Percentiles rank a stretch among this genome's conserved stretches.
Evolutionary conservation across 2,329 filamentous ascomycete species (phyloP).

Genomic region (Colletotrichum plurivorum): DNA sequence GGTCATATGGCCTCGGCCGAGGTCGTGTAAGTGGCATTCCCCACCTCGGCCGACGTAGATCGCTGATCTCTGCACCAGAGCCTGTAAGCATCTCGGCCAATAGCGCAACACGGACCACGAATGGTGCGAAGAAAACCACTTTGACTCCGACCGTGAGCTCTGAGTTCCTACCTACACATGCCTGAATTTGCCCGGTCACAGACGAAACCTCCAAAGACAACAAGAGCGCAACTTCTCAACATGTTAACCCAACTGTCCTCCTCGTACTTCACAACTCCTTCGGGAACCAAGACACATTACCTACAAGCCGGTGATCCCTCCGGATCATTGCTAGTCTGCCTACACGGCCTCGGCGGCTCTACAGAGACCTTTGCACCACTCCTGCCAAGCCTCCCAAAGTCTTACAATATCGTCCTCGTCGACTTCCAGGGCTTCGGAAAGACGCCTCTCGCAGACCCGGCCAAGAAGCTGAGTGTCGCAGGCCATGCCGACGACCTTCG

Average conservation of each 20-base stretch:
- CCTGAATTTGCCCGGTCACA: background rate
- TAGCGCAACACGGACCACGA: background rate
- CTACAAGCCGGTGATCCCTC: constrained; percentile 42
- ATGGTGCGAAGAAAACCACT: too few species aligned
- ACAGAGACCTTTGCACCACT: constrained; percentile 43
- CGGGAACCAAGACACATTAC: constrained; percentile 47
- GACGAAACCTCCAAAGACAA: background rate
- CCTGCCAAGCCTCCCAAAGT: constrained; percentile 37
- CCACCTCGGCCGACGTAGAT: background rate
- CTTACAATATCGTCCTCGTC: constrained; percentile 43
- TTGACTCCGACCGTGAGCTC: too few species aligned
- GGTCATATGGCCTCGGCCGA: background rate
- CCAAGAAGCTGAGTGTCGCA: constrained; percentile 40
- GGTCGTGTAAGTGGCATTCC: background rate
- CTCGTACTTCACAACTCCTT: constrained; percentile 35
- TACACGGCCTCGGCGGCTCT: constrained; percentile 48
- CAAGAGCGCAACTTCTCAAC: background rate
- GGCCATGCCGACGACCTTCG: constrained; percentile 47
- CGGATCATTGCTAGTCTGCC: constrained; percentile 45
- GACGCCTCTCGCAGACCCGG: constrained; percentile 34
- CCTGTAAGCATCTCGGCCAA: background rate
- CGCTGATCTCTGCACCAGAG: background rate
- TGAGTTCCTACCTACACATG: too few species aligned
- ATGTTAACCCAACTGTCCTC: background rate
- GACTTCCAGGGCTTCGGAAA: constrained; percentile 49